phyloP scores from a whole-genome alignment of 2,329 filamentous ascomycete species.

The Paramyrothecium sp. region DNA sequence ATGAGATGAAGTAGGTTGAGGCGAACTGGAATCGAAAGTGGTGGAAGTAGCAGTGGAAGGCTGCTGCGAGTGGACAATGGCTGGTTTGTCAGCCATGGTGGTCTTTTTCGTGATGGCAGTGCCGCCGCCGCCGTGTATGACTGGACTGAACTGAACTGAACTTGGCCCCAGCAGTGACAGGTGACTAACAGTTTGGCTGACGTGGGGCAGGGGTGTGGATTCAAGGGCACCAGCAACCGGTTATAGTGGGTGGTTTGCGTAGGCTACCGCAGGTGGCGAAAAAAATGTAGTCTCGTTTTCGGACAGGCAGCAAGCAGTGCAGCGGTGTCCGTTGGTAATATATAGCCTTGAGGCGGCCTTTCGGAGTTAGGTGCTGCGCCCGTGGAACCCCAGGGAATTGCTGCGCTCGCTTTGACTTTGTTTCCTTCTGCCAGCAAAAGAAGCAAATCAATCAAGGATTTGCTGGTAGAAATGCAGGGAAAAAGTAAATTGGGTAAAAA shows the following conservation, averaged over 20 bases:
- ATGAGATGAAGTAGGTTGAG: slow-evolving; percentile 3
- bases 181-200: slow-evolving; percentile 17
- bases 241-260: not conserved
- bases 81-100: slow-evolving; percentile 36
- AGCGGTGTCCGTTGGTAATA: not conserved
- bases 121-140: too few species aligned
- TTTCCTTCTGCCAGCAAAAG: not conserved
- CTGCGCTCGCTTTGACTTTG: not conserved
- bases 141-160: not conserved
- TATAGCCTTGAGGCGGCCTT: not conserved
- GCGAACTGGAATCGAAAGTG: slow-evolving; percentile 22
- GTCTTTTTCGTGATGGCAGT: slow-evolving; percentile 17
- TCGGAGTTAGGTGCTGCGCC: not conserved
- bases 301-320: not conserved
- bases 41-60: slow-evolving; percentile 29
- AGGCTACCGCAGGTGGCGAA: slow-evolving; percentile 7
- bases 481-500: not conserved
- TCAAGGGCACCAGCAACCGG: too few species aligned
- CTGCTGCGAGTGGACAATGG: slow-evolving; percentile 17
- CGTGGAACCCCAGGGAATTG: not conserved
- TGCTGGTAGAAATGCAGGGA: not conserved
- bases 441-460: not conserved
- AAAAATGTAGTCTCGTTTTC: not conserved
- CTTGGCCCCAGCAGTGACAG: not conserved
- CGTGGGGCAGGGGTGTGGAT: not conserved